Evolutionary conservation across 805 yeast species (phyloP).

Genomic region (Metschnikowia lunata): DNA sequence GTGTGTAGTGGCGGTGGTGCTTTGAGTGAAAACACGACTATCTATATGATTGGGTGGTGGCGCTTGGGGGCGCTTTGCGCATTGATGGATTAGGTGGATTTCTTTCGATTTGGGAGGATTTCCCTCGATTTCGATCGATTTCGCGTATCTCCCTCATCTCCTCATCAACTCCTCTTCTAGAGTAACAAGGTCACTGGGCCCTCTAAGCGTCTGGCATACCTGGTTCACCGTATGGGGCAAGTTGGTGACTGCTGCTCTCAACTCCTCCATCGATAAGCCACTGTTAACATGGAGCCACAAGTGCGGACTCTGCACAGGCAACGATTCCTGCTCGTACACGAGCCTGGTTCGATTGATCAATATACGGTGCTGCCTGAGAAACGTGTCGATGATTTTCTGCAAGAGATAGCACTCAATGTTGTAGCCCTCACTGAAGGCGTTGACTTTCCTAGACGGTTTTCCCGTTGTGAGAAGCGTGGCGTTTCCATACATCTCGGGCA

Average conservation of each 20-base stretch:
- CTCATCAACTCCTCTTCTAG: conserved; percentile 23
- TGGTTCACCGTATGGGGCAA: conserved; percentile 21
- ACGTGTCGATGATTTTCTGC: conserved; percentile 59
- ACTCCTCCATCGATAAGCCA: conserved; percentile 27
- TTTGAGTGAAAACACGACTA: conserved; percentile 4
- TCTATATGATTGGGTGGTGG: neutral
- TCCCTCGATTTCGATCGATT: no score
- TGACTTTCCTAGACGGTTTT: conserved; percentile 39
- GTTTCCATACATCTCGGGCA: conserved; percentile 52
- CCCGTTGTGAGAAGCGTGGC: conserved; percentile 41
- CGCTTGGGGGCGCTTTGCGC: neutral
- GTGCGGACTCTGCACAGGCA: conserved; percentile 32
- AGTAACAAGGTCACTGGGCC: conserved; percentile 22
- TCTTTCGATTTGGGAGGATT: neutral
- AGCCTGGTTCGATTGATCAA: conserved; percentile 61
- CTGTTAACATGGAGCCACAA: conserved; percentile 30
- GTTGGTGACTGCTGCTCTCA: conserved; percentile 20
- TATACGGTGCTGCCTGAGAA: conserved; percentile 48
- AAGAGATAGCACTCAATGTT: conserved; percentile 57
- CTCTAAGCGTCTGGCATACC: conserved; percentile 21
- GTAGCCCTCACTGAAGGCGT: conserved; percentile 38
- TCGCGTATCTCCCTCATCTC: conserved; percentile 5
- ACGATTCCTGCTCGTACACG: conserved; percentile 56
- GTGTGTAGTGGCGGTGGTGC: no score
- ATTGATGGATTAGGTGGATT: neutral